Evolutionary conservation across 1,284 basidiomycete species (phyloP), one percentile per base, ranked within the genome.

Genomic region (Schizophyllum commune): DNA sequence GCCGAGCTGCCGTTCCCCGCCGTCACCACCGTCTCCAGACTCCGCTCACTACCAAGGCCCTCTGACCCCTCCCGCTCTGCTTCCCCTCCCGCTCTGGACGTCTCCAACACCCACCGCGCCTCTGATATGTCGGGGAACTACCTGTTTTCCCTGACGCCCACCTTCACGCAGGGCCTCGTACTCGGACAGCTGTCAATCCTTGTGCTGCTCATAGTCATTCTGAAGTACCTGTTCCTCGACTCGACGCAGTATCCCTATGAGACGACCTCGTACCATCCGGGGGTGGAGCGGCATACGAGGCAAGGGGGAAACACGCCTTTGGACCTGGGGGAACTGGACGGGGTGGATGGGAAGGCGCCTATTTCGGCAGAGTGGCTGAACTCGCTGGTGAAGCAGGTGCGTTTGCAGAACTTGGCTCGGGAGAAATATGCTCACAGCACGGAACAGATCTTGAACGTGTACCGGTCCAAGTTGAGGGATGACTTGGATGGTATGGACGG

Each of bases 221-320:
- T 93, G 73, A 89, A 89, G 70, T 91, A 92, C 70, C 82, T 93
- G 56, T 92, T 92, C 72, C 81, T 93, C 65, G 87, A 91, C 67
- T 82, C 88, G 1, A 78, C 84, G 32, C 75, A 80, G 64, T 74
- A 79, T 64, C 78, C 80, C 0, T 79, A 81, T 67, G 79, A 83
- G 64, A 76, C 80, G 1, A 76, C 81, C 9, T 78, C 79, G 34
- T 88, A 84, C 71, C 85, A 83, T 66, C 82, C 84, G 8, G 27
- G 27, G 27, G 39, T 79, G 79, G 61, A 20, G 27, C 53, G 53
- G 53, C 53, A 20, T 55, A 19, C 53, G 20, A 21, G 20, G 53
- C 11, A 20, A 13, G 19, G 20, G 39, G 53, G 20, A 4, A 4
- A 55, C 6, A 19, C 53, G 53, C 53, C 53, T 2, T 20, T 47